Evolutionary conservation across 345 rosid genomes (phyloP), one percentile per base, ranked within the genome.

Genomic region (Odontarrhena argentea): DNA sequence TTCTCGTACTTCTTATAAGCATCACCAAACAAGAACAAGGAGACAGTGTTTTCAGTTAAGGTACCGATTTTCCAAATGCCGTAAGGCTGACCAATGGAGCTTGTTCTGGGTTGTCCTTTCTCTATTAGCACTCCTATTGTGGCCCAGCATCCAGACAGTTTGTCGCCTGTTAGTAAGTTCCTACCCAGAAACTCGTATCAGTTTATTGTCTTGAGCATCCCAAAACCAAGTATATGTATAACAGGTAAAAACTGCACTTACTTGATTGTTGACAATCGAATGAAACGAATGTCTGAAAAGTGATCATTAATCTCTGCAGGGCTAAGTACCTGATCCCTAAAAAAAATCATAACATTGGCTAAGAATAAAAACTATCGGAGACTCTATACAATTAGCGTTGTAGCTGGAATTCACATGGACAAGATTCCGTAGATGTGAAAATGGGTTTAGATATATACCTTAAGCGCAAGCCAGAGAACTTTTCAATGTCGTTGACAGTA

Each of bases 21-120:
- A 65, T 88, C 97, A 56, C 95, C 89, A 78, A 94, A 94, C 84
- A 94, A 78, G 81, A 94, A 94, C 63, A 94, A 70, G 53, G 99
- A 87, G 58, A 85, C 46, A 32, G 67, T 76, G 72, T 69, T 83
- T 54, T 84, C 91, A 62, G 77, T 83, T 73, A 94, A 71, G 76
- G 87, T 73, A 51, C 96, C 81, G 44, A 90, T 9, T 69, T 85
- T 91, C 91, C 97, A 90, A 18, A 90, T 82, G 63, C 73, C 66
- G 76, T 87, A 91, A 68, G 67, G 65, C 80, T 94, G 83, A 42
- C 99, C 92, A 0, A 77, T 82, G 22, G 96, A 86, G 74, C 95
- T 91, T 45, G 85, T 88, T 82, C 60, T 85, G 10, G 87, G 84
- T 60, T 40, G 71, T 49, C 97, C 96, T 74, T 79, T 88, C 80